phyloP scores from a whole-genome alignment of 768 basidiomycete species.

The Lactarius deliciosus region DNA sequence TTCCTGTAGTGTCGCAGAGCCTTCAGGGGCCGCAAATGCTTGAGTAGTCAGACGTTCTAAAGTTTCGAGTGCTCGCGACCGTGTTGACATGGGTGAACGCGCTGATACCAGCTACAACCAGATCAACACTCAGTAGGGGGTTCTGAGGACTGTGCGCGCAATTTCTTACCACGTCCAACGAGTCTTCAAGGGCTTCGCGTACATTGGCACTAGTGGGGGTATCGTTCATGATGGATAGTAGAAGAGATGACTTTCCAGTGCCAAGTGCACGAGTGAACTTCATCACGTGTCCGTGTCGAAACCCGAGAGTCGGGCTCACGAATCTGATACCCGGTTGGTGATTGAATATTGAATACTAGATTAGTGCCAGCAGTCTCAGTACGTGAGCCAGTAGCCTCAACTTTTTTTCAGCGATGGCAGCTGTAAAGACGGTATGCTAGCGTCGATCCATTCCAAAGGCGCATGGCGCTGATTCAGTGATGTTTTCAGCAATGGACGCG shows the following conservation, averaged over 20 bases:
- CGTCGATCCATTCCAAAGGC: background rate
- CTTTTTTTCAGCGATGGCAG: slow-evolving; percentile 45
- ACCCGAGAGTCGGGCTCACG: no score
- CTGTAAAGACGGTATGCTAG: slow-evolving; percentile 53
- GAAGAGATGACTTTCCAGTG: background rate
- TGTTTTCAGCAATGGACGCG: slow-evolving; percentile 68
- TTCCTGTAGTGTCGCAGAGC: slow-evolving; percentile 44
- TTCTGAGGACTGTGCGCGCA: background rate
- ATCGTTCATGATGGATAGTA: slow-evolving; percentile 14
- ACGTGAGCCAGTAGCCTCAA: background rate
- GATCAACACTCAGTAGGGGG: background rate
- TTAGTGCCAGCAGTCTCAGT: background rate
- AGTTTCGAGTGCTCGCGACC: slow-evolving; percentile 53
- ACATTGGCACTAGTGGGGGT: slow-evolving; percentile 30
- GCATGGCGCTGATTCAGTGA: background rate
- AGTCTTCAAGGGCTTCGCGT: slow-evolving; percentile 52
- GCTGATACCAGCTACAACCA: slow-evolving; percentile 58
- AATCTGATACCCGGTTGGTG: background rate
- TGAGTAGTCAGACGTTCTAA: slow-evolving; percentile 43
- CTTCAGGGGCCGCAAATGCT: slow-evolving; percentile 51
- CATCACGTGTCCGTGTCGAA: slow-evolving; percentile 23
- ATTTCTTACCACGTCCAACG: slow-evolving; percentile 64
- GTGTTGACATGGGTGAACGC: slow-evolving; percentile 51
- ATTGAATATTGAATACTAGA: no score
- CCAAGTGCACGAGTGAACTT: background rate